Evolutionary conservation across 2,329 filamentous ascomycete genomes (phyloP), one percentile per base, ranked within the genome.

Genomic region (Xylaria sp.): DNA sequence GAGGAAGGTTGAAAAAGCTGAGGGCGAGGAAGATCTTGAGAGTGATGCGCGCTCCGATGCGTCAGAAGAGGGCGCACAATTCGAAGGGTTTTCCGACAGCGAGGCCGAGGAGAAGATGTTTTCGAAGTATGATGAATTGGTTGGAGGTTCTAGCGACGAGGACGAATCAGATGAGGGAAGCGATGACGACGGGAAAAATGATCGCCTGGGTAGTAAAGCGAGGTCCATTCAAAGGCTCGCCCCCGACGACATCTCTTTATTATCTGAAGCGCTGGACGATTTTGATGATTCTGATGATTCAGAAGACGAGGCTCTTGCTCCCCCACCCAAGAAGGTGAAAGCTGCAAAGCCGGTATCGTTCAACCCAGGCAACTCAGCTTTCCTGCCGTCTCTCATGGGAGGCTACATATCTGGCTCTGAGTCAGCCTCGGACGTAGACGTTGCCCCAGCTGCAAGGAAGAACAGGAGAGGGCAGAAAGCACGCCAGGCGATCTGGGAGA

Each of bases 321-420:
- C 75, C 18, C 76, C 76, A 0, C 18, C 74, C 28, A 82, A 81
- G 65, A 82, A 80, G 71, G 70, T 65, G 32, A 76, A 70, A 68
- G 63, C 70, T 2, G 63, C 73, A 18, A 76, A 71, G 52, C 41
- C 71, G 8, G 69, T 60, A 28, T 66, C 74, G 0, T 69, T 74
- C 23, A 71, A 65, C 28, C 60, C 76, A 12, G 78, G 78, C 9
- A 81, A 81, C 64, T 88, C 91, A 0, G 88, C 88, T 0, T 94
- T 94, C 77, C 82, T 96, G 1, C 93, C 93, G 0, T 89, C 90
- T 1, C 86, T 96, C 18, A 93, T 93, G 86, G 91, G 90, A 23
- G 92, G 92, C 66, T 97, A 95, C 81, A 87, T 93, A 75, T 94
- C 92, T 1, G 92, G 91, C 56, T 92, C 90, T 9, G 92, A 93